Percentiles rank a stretch among this genome's conserved stretches.
Conservation (phyloP, 306 rosid genomes). For the Fragaria ananassa region DNA sequence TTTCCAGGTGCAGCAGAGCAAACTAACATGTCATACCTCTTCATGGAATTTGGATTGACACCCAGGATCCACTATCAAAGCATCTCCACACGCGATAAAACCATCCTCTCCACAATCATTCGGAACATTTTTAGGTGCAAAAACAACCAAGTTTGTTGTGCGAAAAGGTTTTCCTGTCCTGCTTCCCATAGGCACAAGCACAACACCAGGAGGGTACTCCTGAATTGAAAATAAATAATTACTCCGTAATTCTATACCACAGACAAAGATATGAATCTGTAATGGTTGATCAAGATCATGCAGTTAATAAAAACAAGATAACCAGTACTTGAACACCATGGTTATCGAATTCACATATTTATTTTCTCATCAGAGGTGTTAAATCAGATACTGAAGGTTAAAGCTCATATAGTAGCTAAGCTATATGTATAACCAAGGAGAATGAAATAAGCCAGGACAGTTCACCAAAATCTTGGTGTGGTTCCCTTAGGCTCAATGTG, state of each 20-base stretch:
- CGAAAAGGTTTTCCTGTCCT: slow-evolving; percentile 65
- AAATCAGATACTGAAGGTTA: not conserved
- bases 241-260: not conserved
- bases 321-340: not conserved
- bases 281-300: not conserved
- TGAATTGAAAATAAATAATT: slow-evolving; percentile 23
- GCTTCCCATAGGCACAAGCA: slow-evolving; percentile 71
- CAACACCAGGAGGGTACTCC: slow-evolving; percentile 84
- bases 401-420: not conserved
- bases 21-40: slow-evolving; percentile 46
- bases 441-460: not conserved
- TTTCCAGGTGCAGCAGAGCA: not conserved
- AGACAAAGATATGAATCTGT: not conserved
- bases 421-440: not conserved
- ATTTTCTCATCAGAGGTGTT: not conserved
- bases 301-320: not conserved
- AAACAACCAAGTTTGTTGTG: slow-evolving; percentile 72
- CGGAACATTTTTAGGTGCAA: slow-evolving; percentile 57
- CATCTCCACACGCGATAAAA: slow-evolving; percentile 69
- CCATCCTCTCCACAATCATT: slow-evolving; percentile 29
- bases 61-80: slow-evolving; percentile 87
- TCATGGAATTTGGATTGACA: slow-evolving; percentile 62
- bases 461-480: not conserved
- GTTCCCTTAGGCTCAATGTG: not conserved
- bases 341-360: not conserved